Evolutionary conservation across 1,139 yeast species (phyloP).

Genomic region (Nakaseomyces glabratus): DNA sequence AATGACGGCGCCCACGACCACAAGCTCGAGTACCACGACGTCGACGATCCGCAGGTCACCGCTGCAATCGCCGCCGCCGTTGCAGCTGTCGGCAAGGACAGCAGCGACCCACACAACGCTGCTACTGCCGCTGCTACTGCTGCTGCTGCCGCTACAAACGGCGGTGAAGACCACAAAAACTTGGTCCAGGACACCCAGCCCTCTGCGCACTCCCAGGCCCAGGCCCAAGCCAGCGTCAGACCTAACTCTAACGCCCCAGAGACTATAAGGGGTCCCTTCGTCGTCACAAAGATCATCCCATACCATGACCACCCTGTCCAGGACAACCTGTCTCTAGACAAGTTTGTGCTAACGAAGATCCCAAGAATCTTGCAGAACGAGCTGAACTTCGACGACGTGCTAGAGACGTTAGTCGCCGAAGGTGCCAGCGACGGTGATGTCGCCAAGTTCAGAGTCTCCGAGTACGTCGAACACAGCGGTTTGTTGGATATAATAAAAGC

Average conservation of each 20-base stretch:
- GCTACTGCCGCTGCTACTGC: conserved; percentile 20
- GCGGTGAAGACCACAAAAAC: neutral
- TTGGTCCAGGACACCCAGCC: conserved; percentile 6
- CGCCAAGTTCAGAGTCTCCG: conserved; percentile 29
- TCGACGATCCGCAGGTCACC: conserved; percentile 22
- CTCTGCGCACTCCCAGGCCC: conserved; percentile 7
- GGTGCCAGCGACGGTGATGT: conserved; percentile 1
- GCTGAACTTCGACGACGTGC: conserved; percentile 27
- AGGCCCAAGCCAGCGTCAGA: conserved; percentile 4
- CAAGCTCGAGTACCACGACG: conserved; percentile 8
- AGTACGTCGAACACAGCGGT: conserved; percentile 30
- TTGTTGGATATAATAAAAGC: conserved; percentile 26
- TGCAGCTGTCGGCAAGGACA: conserved; percentile 11
- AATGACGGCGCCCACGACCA: conserved; percentile 7
- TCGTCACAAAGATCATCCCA: conserved; percentile 31
- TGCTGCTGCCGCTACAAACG: conserved; percentile 9
- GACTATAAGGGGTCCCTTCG: conserved; percentile 25
- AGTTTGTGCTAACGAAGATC: conserved; percentile 29
- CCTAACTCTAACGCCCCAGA: conserved; percentile 7
- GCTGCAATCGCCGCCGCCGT: conserved; percentile 28
- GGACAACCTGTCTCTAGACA: conserved; percentile 25
- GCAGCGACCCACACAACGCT: conserved; percentile 10
- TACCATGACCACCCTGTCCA: conserved; percentile 31
- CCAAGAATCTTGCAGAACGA: conserved; percentile 30
- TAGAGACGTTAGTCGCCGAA: conserved; percentile 20